Conservation (phyloP, 2,329 filamentous ascomycete genomes). For the Fusarium haematococcum region DNA sequence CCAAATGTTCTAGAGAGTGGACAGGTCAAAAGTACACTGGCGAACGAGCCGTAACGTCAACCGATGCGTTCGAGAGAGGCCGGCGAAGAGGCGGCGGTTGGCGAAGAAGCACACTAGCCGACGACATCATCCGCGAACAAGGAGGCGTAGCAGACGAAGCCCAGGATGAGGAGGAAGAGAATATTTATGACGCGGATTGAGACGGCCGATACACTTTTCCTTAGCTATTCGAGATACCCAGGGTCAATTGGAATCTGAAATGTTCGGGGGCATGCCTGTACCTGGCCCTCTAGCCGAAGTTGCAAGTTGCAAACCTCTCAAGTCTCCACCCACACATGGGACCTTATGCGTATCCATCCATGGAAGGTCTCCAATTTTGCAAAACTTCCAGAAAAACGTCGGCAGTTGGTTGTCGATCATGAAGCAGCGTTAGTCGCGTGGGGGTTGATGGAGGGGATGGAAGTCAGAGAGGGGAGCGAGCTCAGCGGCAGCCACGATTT, state of each 20-base stretch:
- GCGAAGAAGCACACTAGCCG: slow-evolving; percentile 49
- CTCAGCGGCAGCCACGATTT: slow-evolving; percentile 1
- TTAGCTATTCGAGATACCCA: slow-evolving; percentile 40
- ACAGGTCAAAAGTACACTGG: slow-evolving; percentile 63
- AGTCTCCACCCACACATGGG: slow-evolving; percentile 6
- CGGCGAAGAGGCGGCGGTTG: slow-evolving; percentile 50
- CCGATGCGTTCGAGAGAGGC: slow-evolving; percentile 61
- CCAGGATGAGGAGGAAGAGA: slow-evolving; percentile 32
- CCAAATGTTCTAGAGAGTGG: slow-evolving; percentile 68
- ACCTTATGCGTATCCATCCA: neutral
- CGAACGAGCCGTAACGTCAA: slow-evolving; percentile 67
- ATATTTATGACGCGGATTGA: slow-evolving; percentile 31
- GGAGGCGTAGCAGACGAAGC: slow-evolving; percentile 43
- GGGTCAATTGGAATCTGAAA: slow-evolving; percentile 16
- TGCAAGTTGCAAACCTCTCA: slow-evolving; percentile 5
- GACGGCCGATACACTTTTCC: neutral
- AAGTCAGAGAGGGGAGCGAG: slow-evolving; percentile 23
- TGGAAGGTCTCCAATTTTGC: slow-evolving; percentile 22
- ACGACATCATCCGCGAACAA: slow-evolving; percentile 49
- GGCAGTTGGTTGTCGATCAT: slow-evolving; percentile 39
- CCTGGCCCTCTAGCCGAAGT: slow-evolving; percentile 13
- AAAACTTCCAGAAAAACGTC: slow-evolving; percentile 2
- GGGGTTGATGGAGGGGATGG: slow-evolving; percentile 29
- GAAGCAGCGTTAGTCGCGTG: slow-evolving; percentile 5
- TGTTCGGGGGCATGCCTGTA: neutral